Base-by-base conservation (phyloP, 2,329 filamentous ascomycete species). In the Diaporthe vaccinii region DNA sequence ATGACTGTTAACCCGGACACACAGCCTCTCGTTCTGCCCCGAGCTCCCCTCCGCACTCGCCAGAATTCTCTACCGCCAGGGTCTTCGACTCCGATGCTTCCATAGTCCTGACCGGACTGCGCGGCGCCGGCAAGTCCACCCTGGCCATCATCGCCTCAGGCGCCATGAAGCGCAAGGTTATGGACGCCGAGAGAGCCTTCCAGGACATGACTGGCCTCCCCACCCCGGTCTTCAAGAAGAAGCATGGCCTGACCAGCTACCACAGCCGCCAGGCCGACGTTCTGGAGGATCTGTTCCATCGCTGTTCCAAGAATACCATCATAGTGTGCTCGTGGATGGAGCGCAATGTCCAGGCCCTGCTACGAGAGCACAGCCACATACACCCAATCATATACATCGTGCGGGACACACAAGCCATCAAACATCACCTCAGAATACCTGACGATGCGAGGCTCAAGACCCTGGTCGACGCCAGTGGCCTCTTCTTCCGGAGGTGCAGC, bases 251-350 rank as follows among this genome's bases (percentile, higher is more conserved):
- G 25, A 83, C 86, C 0, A 89, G 92, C 36, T 94, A 93, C 81
- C 91, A 92, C 68, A 85, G 87, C 72, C 88, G 90, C 58, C 93
- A 94, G 80, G 87, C 89, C 58, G 87, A 91, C 71, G 85, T 95
- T 2, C 85, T 95, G 69, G 87, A 89, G 69, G 87, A 87, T 25
- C 88, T 92, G 72, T 84, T 95, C 2, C 84, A 87, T 2, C 86
- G 87, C n/a, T 87, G 94, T 78, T 84, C 86, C 53, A 89, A 87
- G 58, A 89, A 90, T 58, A 90, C 89, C 77, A 90, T 96, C 53
- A 92, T 96, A 76, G 92, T 94, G 5, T 95, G 93, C 81, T 93
- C 91, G 0, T 93, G 92, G 82, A 89, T 95, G 84, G 93, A 94
- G 78, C 89, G 89, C 76, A 89, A 86, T 71, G 88, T 90, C 31